Base-by-base conservation (phyloP, 2,329 filamentous ascomycete species). In the Fusarium coffeatum region DNA sequence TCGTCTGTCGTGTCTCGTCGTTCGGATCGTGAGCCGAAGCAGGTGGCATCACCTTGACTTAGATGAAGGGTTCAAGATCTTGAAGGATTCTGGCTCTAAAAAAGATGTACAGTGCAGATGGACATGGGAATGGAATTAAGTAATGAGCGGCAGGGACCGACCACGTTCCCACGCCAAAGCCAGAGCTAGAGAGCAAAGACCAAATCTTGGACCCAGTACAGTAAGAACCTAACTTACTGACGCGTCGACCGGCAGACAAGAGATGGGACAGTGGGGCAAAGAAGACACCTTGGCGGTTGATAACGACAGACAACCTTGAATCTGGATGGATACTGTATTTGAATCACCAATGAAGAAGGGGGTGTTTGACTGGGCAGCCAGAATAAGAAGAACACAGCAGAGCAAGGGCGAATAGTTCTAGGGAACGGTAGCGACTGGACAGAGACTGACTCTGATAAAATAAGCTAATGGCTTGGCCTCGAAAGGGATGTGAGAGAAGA, bases 71-170 rank as follows among this genome's bases (percentile, higher is more conserved):
- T 25, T 47, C 32, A 45, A 49, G 54, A 43, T 68, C 58, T 53
- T 64, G 47, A 49, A 66, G 56, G 68, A 43, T 66, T 70, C 49
- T 54, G 30, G 59, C 56, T 71, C 68, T 71, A 40, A 58, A 32
- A 47, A 63, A 65, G 55, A 58, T 43, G 28, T 54, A 58, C 46
- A 58, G 46, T 43, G 49, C 54, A 57, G 60, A 59, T 40, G 46
- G 43, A 66, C 28, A 54, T 30, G 54, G 55, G 48, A 55, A 59
- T 40, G 56, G 59, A 74, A 69, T 66, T 74, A 73, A 73, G 72
- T 73, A 75, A 75, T 63, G 73, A 75, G 61, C 72, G 68, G 51
- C 73, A 75, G 68, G 71, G 73, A 75, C 73, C 73, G 73, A 75
- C 73, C 73, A 74, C 72, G 64, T 73, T 75, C 73, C 55, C 61